These are phyloP conservation scores for Linum tenue DNA, from an alignment of 345 rosid genomes.

Conservation along the genomic window DNA sequence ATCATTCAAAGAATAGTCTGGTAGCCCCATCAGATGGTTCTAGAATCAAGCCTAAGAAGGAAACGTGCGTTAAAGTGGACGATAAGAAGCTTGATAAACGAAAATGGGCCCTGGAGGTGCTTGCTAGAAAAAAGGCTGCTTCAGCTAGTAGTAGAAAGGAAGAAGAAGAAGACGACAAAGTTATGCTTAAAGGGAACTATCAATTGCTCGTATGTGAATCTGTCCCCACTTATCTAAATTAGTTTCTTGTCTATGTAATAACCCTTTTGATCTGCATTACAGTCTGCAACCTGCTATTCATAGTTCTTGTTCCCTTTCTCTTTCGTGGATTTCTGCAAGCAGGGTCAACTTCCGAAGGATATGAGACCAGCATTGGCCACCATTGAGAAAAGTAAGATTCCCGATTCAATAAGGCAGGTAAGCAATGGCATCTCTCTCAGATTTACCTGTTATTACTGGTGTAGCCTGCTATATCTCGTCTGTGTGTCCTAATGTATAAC, in stretches of 20 bases:
- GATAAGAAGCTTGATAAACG: conserved; percentile 73
- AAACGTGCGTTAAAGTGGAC: conserved; percentile 28
- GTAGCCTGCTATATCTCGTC: neutral
- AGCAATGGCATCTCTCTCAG: conserved; percentile 12
- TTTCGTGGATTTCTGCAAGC: conserved; percentile 27
- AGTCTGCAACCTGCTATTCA: conserved; percentile 12
- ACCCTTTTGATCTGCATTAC: conserved; percentile 7
- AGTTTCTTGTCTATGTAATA: neutral
- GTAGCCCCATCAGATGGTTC: conserved; percentile 24
- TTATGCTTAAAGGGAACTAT: conserved; percentile 59
- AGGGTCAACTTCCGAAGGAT: conserved; percentile 85
- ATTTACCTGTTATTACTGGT: neutral
- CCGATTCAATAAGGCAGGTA: conserved; percentile 88
- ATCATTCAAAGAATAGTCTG: neutral
- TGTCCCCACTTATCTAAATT: conserved; percentile 4
- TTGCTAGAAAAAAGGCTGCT: conserved; percentile 78
- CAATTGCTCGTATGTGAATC: conserved; percentile 66
- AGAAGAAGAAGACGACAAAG: conserved; percentile 51
- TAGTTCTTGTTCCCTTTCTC: neutral
- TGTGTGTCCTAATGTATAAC: neutral
- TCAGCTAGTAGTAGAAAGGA: conserved; percentile 37
- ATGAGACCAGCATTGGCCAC: conserved; percentile 73
- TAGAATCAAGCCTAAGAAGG: conserved; percentile 29
- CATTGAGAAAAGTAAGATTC: conserved; percentile 69
- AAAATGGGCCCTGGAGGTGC: conserved; percentile 90